Percentiles rank a stretch among this genome's conserved stretches.
phyloP scores from a whole-genome alignment of 2,329 filamentous ascomycete genomes.

The Ampelomyces quisqualis region DNA sequence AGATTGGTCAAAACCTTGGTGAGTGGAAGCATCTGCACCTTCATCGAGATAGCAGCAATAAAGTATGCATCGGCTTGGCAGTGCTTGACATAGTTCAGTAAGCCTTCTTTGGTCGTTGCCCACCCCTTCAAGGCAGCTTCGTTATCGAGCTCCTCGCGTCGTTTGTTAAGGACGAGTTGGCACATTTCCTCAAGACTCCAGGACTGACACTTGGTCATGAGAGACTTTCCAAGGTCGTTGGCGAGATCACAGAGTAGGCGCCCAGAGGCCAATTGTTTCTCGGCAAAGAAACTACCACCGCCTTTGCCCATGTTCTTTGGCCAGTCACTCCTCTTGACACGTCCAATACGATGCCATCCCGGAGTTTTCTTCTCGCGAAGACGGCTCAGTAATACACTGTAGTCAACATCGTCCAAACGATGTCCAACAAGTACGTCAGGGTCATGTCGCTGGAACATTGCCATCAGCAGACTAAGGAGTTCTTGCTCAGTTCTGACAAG shows the following conservation, averaged over 20 bases:
- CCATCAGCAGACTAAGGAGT: constrained; percentile 83
- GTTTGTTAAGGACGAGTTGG: constrained; percentile 77
- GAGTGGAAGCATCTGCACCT: constrained; percentile 86
- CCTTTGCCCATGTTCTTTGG: constrained; percentile 82
- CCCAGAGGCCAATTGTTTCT: constrained; percentile 85
- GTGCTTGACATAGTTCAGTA: constrained; percentile 92
- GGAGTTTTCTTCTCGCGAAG: constrained; percentile 88
- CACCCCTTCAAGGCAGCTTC: constrained; percentile 84
- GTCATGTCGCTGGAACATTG: constrained; percentile 82
- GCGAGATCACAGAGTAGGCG: constrained; percentile 89
- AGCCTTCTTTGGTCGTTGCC: constrained; percentile 77
- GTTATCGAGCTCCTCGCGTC: constrained; percentile 81
- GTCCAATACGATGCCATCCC: constrained; percentile 90
- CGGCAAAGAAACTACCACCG: constrained; percentile 87
- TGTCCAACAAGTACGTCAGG: constrained; percentile 94
- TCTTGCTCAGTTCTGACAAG: constrained; percentile 81
- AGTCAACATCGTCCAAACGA: constrained; percentile 95
- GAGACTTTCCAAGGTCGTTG: constrained; percentile 95
- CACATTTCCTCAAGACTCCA: constrained; percentile 99
- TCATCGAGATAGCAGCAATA: constrained; percentile 84
- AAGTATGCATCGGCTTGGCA: constrained; percentile 96
- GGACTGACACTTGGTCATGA: constrained; percentile 95
- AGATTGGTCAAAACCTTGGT: constrained; percentile 95
- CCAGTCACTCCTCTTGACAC: constrained; percentile 82
- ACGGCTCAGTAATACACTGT: constrained; percentile 83